A percentile compares a stretch with the other conserved stretches of the same genome.
Conservation (phyloP, 2,329 filamentous ascomycete genomes). For the Venturia aucupariae region DNA sequence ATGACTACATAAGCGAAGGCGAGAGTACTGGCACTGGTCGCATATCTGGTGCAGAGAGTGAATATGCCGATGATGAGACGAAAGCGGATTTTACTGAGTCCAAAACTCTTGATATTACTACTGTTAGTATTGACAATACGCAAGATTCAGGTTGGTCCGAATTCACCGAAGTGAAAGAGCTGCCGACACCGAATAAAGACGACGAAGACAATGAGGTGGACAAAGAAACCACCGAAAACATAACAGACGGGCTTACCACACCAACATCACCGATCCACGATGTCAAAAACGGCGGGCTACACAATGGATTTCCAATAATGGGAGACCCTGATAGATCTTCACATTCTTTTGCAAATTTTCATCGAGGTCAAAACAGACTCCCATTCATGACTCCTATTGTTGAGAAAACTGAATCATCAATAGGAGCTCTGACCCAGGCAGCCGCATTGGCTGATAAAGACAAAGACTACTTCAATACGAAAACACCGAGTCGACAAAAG, state of each 20-base stretch:
- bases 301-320: constrained; percentile 22
- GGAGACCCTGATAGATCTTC: background rate
- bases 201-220: constrained; percentile 30
- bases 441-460: constrained; percentile 29
- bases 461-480: constrained; percentile 54
- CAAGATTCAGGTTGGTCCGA: constrained; percentile 77
- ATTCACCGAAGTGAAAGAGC: constrained; percentile 65
- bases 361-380: constrained; percentile 70
- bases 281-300: constrained; percentile 23
- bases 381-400: constrained; percentile 99
- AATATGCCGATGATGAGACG: constrained; percentile 50
- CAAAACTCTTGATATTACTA: constrained; percentile 21
- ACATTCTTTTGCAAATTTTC: constrained; percentile 73
- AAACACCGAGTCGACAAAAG: constrained; percentile 62
- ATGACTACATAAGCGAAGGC: constrained; percentile 75
- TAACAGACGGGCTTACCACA: constrained; percentile 36
- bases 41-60: constrained; percentile 53
- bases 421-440: constrained; percentile 51
- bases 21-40: constrained; percentile 76
- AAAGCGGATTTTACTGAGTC: constrained; percentile 43
- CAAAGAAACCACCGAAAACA: constrained; percentile 1
- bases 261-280: constrained; percentile 36
- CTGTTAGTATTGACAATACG: constrained; percentile 26
- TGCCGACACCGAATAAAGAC: constrained; percentile 40
- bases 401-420: constrained; percentile 83